A percentile compares a stretch with the other conserved stretches of the same genome.
Evolutionary conservation across 371 early-diverging fungal genomes (phyloP).

Genomic region (Mortierella sp.): DNA sequence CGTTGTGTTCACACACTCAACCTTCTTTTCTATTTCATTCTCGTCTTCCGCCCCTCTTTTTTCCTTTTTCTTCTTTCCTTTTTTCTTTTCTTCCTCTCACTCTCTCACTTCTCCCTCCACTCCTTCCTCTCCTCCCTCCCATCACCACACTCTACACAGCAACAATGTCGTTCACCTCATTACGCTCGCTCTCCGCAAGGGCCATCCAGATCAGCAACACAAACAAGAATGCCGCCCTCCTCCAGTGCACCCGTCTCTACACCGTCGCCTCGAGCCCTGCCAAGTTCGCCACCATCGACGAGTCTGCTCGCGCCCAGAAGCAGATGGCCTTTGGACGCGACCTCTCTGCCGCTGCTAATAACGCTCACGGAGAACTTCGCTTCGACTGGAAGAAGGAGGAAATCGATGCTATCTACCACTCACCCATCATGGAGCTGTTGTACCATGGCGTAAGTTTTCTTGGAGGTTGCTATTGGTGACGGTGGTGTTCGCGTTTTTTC

Average conservation of each 20-base stretch:
- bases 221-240: constrained; percentile 59
- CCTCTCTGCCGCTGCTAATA: constrained; percentile 71
- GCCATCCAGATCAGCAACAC: constrained; percentile 62
- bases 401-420: constrained; percentile 83
- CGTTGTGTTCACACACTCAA: background rate
- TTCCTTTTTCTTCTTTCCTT: constrained; percentile 1
- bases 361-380: constrained; percentile 71
- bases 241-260: constrained; percentile 62
- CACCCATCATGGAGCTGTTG: constrained; percentile 86
- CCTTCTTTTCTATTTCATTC: background rate
- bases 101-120: background rate
- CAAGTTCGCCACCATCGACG: constrained; percentile 68
- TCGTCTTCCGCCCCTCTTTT: background rate
- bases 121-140: background rate
- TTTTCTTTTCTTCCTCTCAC: constrained; percentile 5
- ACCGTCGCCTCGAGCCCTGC: constrained; percentile 62
- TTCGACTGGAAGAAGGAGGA: constrained; percentile 85
- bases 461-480: background rate
- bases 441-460: constrained; percentile 76
- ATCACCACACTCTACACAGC: constrained; percentile 2
- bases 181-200: constrained; percentile 40
- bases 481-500: background rate
- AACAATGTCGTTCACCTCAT: constrained; percentile 45
- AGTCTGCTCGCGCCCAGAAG: constrained; percentile 43
- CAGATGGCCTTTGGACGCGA: constrained; percentile 55